Evolutionary conservation across 495 filamentous ascomycete genomes (phyloP).

Genomic region (Glarea lozoyensis): DNA sequence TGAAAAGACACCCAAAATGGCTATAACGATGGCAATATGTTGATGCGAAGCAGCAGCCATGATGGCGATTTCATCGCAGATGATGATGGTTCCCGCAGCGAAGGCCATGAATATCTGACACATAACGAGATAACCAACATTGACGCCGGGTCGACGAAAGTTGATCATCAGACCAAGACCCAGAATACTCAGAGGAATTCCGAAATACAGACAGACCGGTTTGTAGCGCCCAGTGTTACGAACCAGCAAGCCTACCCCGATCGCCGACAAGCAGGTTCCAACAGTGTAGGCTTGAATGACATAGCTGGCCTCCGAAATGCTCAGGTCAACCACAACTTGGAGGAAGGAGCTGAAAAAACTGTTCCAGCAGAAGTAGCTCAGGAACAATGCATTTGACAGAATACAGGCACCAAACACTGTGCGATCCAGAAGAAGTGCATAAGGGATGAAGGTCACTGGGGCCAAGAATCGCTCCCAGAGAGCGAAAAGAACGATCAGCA

Average conservation of each 20-base stretch:
- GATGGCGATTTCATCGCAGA: constrained; percentile 55
- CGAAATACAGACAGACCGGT: constrained; percentile 46
- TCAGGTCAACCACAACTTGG: constrained; percentile 51
- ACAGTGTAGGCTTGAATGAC: constrained; percentile 61
- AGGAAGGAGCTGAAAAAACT: constrained; percentile 56
- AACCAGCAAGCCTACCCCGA: constrained; percentile 43
- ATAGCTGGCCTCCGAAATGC: constrained; percentile 48
- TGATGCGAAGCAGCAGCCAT: constrained; percentile 58
- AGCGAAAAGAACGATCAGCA: constrained; percentile 46
- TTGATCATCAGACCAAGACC: constrained; percentile 67
- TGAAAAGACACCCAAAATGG: constrained; percentile 51
- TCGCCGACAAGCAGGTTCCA: constrained; percentile 56
- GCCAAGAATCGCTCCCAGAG: constrained; percentile 51
- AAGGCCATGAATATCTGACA: constrained; percentile 73
- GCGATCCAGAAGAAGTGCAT: constrained; percentile 49
- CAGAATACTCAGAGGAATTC: constrained; percentile 50
- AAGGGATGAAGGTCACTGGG: constrained; percentile 49
- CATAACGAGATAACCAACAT: constrained; percentile 63
- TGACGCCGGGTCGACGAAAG: constrained; percentile 46
- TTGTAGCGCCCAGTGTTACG: constrained; percentile 44
- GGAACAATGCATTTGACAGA: not conserved
- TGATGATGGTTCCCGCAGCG: constrained; percentile 46
- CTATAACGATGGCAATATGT: constrained; percentile 56
- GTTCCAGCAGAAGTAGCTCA: constrained; percentile 50
- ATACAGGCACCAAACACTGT: constrained; percentile 36